A percentile compares a stretch with the other conserved stretches of the same genome.
Conservation (phyloP, 176 grass and related monocot genomes). For the Thalia dealbata region DNA sequence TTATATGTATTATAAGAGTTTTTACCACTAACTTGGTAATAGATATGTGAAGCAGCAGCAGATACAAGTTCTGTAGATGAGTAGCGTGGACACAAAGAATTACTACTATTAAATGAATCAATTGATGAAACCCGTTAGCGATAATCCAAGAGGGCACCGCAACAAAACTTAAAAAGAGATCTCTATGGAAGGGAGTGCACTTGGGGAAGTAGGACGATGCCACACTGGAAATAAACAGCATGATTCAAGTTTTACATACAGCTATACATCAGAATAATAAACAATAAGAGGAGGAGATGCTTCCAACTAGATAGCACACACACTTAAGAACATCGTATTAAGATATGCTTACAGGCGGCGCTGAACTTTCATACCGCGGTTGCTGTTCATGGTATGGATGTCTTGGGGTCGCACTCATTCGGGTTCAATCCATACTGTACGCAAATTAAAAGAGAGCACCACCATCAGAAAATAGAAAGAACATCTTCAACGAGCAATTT, state of each 20-base stretch:
- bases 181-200: no score
- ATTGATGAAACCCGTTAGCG: no score
- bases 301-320: background rate
- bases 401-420: background rate
- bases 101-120: no score
- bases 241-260: background rate
- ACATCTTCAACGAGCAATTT: background rate
- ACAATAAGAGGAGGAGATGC: background rate
- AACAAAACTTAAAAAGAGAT: no score
- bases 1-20: no score
- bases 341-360: background rate
- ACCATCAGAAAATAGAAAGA: background rate
- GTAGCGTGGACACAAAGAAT: no score
- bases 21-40: no score
- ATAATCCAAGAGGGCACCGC: no score
- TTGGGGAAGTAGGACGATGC: no score
- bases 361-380: background rate
- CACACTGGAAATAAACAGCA: no score
- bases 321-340: background rate
- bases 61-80: no score
- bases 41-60: no score
- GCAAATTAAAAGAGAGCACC: background rate
- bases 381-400: background rate
- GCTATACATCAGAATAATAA: background rate
- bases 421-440: constrained; percentile 2